Conservation (phyloP, 805 yeast species). For the Saturnispora quitensis region DNA sequence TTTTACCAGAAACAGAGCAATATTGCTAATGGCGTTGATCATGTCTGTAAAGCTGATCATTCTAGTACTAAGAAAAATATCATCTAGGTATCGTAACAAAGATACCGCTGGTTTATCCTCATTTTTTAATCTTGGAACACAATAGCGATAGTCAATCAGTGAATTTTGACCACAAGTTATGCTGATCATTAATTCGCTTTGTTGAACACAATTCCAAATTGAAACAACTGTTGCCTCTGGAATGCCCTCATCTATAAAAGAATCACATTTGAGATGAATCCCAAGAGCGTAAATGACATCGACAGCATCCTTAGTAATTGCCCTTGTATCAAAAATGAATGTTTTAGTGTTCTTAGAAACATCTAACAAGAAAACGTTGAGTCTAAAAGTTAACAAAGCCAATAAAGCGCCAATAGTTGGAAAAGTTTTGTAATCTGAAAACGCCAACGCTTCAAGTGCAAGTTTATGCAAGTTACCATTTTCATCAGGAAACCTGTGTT, state of each 20-base stretch:
- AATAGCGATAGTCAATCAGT: constrained; percentile 15
- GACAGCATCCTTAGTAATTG: neutral
- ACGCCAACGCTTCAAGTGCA: neutral
- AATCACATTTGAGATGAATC: neutral
- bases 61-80: constrained; percentile 1
- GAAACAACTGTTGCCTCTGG: neutral
- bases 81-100: constrained; percentile 2
- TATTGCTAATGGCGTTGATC: constrained; percentile 1
- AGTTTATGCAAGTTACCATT: neutral
- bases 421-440: neutral
- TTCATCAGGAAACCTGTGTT: neutral
- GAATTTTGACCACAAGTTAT: constrained; percentile 15
- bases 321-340: neutral
- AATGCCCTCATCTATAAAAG: neutral
- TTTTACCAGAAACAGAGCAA: neutral
- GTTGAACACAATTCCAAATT: constrained; percentile 14
- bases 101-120: neutral
- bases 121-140: constrained; percentile 9
- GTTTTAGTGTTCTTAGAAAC: neutral
- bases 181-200: constrained; percentile 14
- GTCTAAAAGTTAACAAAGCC: constrained; percentile 1
- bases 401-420: constrained; percentile 1
- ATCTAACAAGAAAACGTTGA: neutral
- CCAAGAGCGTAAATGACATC: neutral
- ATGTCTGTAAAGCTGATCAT: constrained; percentile 6